phyloP scores from a whole-genome alignment of 805 yeast genomes.

The Naumovozyma dairenensis region DNA sequence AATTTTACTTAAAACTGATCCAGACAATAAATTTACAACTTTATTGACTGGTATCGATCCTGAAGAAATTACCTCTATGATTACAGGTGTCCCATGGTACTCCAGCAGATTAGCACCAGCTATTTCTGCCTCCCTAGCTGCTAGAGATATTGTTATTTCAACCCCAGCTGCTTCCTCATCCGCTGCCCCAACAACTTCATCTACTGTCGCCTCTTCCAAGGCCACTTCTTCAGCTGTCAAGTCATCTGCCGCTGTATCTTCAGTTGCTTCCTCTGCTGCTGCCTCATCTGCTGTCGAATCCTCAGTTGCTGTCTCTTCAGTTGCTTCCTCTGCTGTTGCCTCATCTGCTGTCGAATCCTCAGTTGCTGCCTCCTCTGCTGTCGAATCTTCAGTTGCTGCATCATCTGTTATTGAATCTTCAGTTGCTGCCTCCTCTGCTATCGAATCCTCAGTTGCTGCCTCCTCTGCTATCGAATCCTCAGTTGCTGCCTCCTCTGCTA shows the following conservation, averaged over 20 bases:
- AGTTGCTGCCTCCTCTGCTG: neutral
- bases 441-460: neutral
- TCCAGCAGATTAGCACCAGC: slow-evolving; percentile 5
- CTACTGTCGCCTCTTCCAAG: neutral
- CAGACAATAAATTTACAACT: slow-evolving; percentile 27
- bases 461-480: neutral
- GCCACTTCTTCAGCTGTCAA: neutral
- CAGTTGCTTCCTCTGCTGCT: neutral
- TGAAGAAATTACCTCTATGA: slow-evolving; percentile 18
- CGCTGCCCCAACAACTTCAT: neutral
- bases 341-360: neutral
- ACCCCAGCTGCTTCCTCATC: slow-evolving; percentile 1
- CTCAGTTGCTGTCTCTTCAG: neutral
- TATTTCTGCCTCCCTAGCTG: slow-evolving; percentile 3
- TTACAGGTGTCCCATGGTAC: slow-evolving; percentile 22
- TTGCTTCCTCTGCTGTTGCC: neutral
- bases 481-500: neutral
- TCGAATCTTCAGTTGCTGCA: slow-evolving; percentile 1
- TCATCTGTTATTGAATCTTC: neutral
- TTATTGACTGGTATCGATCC: slow-evolving; percentile 19
- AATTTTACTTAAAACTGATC: neutral
- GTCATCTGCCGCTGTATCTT: neutral
- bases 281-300: neutral
- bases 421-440: neutral
- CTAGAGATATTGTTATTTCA: slow-evolving; percentile 1